These are phyloP conservation scores for Fraxinus baroniana DNA, from an alignment of 305 asterid genomes.

Conservation along the genomic window DNA sequence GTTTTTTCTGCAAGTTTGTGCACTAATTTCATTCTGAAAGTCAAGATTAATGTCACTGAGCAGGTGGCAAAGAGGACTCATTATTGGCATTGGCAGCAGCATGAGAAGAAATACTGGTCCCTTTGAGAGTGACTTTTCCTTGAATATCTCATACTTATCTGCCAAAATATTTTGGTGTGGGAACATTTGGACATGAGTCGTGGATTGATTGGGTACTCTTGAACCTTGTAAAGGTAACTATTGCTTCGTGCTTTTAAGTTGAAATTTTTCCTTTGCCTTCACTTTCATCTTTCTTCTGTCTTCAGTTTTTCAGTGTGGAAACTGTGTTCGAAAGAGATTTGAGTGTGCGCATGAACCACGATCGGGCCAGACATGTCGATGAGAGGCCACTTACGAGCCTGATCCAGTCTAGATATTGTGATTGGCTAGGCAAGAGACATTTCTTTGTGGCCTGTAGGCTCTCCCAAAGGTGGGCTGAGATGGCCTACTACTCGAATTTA, in stretches of 20 bases:
- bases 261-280: not conserved
- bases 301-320: not conserved
- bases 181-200: slow-evolving; percentile 17
- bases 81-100: slow-evolving; percentile 29
- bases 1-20: slow-evolving; percentile 15
- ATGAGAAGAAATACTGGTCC: slow-evolving; percentile 28
- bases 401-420: not conserved
- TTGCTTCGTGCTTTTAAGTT: not conserved
- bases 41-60: slow-evolving; percentile 32
- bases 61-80: slow-evolving; percentile 30
- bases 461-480: not conserved
- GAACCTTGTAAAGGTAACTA: not conserved
- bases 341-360: not conserved
- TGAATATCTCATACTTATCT: slow-evolving; percentile 18
- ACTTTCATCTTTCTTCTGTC: not conserved
- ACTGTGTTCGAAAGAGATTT: not conserved
- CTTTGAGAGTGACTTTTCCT: slow-evolving; percentile 30
- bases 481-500: not conserved
- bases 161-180: slow-evolving; percentile 15
- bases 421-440: not conserved
- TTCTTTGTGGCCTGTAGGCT: not conserved
- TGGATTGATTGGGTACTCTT: slow-evolving; percentile 14
- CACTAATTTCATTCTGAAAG: slow-evolving; percentile 21
- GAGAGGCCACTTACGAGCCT: not conserved
- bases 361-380: not conserved